Evolutionary conservation across 257 asterid genomes (phyloP), one percentile per base, ranked within the genome.

Genomic region (Catharanthus roseus): DNA sequence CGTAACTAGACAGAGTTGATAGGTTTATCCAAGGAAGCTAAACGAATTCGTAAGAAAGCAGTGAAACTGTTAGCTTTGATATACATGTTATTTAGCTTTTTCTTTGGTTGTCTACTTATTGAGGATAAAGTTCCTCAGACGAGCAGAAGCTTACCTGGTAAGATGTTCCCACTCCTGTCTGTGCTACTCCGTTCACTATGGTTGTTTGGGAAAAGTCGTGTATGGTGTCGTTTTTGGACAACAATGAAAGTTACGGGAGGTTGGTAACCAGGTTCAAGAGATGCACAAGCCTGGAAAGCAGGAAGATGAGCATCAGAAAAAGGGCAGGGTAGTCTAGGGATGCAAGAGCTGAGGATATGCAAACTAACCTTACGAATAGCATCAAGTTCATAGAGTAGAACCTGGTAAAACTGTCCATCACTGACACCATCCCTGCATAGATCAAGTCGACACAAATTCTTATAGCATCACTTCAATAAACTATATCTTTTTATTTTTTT

Each of bases 371-470:
- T 79, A 26, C 83, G 80, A 42, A 79, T 73, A 18, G 83, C 83
- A 54, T 75, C 80, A 47, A 79, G 77, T 51, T 79, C 83, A 31
- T 26, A 79, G 10, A 79, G 75, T 33, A 79, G 75, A 70, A 79
- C 75, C 68, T 79, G 83, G 64, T 79, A 79, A 72, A 79, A 79
- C 51, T 79, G 83, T 31, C 83, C 83, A 50, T 79, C 83, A 29
- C 83, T 75, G 18, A 79, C 83, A 18, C 83, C 83, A 68, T 79
- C 83, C 65, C 83, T 79, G 67, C 12, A 65, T 16, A 44, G 44
- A 67, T 45, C 56, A 67, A 44, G 57, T 44, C 61, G 50, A 8
- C 6, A 15, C 0, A 5, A 49, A 62, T 34, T 10, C 67, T 10
- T 62, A n/a, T 18, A n/a, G n/a, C n/a, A n/a, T n/a, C n/a, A n/a